phyloP scores from a whole-genome alignment of 73 alveolate genomes.

The Uronychia binucleata region DNA sequence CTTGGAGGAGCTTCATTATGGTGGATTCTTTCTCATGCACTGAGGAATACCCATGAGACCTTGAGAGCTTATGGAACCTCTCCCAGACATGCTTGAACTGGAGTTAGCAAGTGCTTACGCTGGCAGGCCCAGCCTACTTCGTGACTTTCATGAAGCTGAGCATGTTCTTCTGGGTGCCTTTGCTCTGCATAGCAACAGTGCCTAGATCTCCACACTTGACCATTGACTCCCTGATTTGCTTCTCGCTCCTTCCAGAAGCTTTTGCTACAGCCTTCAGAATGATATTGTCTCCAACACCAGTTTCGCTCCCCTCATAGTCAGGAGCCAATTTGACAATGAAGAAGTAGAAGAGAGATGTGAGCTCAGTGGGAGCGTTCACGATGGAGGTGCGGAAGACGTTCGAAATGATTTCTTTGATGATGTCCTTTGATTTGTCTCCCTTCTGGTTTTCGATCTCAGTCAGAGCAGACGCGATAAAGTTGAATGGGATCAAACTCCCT shows the following conservation, averaged over 20 bases:
- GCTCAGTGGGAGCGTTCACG: constrained; percentile 69
- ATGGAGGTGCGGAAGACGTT: constrained; percentile 82
- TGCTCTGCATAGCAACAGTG: constrained; percentile 87
- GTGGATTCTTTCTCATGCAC: constrained; percentile 81
- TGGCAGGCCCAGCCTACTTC: neutral
- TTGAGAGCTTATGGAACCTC: constrained; percentile 58
- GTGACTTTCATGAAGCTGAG: constrained; percentile 76
- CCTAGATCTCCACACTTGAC: constrained; percentile 97
- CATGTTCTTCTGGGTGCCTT: constrained; percentile 82
- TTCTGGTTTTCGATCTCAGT: constrained; percentile 75
- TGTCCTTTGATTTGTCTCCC: constrained; percentile 88
- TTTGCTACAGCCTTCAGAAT: constrained; percentile 88
- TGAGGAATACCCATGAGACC: constrained; percentile 81
- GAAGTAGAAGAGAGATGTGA: constrained; percentile 82
- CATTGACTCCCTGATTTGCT: constrained; percentile 81
- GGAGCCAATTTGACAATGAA: constrained; percentile 95
- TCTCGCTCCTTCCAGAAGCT: constrained; percentile 89
- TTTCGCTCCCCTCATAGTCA: constrained; percentile 92
- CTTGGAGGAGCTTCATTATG: constrained; percentile 80
- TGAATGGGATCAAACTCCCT: constrained; percentile 65
- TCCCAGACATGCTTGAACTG: constrained; percentile 51
- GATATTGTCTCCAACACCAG: constrained; percentile 96
- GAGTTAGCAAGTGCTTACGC: constrained; percentile 10
- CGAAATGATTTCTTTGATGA: constrained; percentile 78
- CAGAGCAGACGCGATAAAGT: constrained; percentile 69